Percentiles rank a stretch among this genome's conserved stretches.
Evolutionary conservation across 345 rosid species (phyloP).

Genomic region (Melaleuca quinquenervia): DNA sequence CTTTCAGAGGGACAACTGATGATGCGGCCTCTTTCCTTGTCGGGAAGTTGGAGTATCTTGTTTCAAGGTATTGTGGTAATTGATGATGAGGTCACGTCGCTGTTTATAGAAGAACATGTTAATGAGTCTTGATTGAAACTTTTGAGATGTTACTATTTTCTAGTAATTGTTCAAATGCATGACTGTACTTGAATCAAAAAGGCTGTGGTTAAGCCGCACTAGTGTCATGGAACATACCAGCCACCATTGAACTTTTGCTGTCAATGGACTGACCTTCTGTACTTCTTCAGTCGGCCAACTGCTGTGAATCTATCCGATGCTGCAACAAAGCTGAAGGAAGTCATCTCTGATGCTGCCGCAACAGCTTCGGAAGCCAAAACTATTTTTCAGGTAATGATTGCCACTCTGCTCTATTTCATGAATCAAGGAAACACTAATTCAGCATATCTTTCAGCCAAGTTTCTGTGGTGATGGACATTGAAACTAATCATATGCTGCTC

Average conservation of each 20-base stretch:
- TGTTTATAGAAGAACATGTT: not conserved
- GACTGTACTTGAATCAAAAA: not conserved
- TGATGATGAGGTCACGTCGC: not conserved
- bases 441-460: not conserved
- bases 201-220: not conserved
- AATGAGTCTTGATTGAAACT: not conserved
- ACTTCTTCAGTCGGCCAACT: conserved; percentile 68
- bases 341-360: conserved; percentile 34
- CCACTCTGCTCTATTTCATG: not conserved
- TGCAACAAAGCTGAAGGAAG: conserved; percentile 59
- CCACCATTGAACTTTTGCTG: not conserved
- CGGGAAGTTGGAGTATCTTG: conserved; percentile 62
- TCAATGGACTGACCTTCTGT: not conserved
- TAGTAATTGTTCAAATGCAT: not conserved
- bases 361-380: conserved; percentile 19
- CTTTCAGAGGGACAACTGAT: conserved; percentile 35
- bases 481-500: not conserved
- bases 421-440: not conserved
- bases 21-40: conserved; percentile 50
- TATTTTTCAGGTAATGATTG: conserved; percentile 44
- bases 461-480: not conserved
- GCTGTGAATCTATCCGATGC: conserved; percentile 93
- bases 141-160: not conserved
- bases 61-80: conserved; percentile 45
- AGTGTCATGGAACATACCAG: not conserved